Percentiles rank a stretch among this genome's conserved stretches.
These are phyloP conservation scores for Iberis amara DNA, from an alignment of 441 rosid species.

Conservation along the genomic window DNA sequence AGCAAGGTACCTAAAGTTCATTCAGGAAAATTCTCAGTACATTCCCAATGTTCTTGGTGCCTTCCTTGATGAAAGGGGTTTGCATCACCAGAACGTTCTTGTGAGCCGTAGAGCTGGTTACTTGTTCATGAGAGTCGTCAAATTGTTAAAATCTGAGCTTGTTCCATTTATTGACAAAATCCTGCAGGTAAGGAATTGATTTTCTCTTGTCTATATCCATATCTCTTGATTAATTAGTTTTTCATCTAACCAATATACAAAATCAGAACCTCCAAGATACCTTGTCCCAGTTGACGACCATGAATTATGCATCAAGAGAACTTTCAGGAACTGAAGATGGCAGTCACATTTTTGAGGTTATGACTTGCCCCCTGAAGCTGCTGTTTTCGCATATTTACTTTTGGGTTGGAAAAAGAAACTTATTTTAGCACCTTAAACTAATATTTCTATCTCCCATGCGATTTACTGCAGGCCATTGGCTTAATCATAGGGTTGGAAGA, in stretches of 20 bases:
- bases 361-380: conserved; percentile 10
- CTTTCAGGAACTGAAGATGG: conserved; percentile 76
- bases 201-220: conserved; percentile 12
- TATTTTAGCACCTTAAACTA: conserved; percentile 7
- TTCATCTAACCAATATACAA: conserved; percentile 9
- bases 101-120: conserved; percentile 89
- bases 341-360: conserved; percentile 87
- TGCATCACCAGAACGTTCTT: conserved; percentile 71
- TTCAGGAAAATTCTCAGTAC: conserved; percentile 60
- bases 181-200: conserved; percentile 53
- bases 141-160: conserved; percentile 73
- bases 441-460: conserved; percentile 2
- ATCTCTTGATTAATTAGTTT: background rate
- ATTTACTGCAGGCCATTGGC: conserved; percentile 69
- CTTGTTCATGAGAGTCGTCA: conserved; percentile 85
- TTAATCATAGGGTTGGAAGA: conserved; percentile 87
- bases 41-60: conserved; percentile 69
- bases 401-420: conserved; percentile 3
- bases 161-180: conserved; percentile 78
- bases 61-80: conserved; percentile 89
- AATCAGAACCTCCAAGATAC: conserved; percentile 79
- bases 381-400: conserved; percentile 3
- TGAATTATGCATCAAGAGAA: conserved; percentile 42
- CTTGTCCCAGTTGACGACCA: conserved; percentile 57
- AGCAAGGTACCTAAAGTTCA: conserved; percentile 73